Base-by-base conservation (phyloP, 169 alveolate species). In the Babesia ovata region DNA sequence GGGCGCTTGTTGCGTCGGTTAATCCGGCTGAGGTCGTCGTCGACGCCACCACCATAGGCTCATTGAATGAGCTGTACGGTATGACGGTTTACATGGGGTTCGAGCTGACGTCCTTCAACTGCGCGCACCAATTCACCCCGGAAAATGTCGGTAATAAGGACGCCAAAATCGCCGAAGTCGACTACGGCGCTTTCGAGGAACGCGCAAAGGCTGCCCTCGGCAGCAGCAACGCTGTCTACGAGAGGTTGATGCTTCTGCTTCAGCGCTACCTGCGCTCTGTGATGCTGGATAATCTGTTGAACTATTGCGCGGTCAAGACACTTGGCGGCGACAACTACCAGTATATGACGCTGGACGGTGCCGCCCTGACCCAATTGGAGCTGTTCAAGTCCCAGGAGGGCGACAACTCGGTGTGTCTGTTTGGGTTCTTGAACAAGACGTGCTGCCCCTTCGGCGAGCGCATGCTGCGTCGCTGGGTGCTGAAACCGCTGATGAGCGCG, bases 401-500 rank as follows among this genome's bases (percentile, higher is more conserved):
- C 24, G 91, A 91, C 22, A 83, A 76, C 11, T 85, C 87, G 42
- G 87, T 88, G 67, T 86, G 94, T 16, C 81, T 94, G 65, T 90
- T 92, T 54, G 95, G 93, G 26, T 93, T 92, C 70, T 81, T 98
- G 53, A 95, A 98, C 91, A 93, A 94, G 63, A 95, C 99, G 14
- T 79, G 81, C 44, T 94, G 99, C 17, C 95, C 97, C 28, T 94
- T 96, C 70, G 99, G 99, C 22, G 94, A 92, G 76, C 88, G 99
- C 69, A 63, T 95, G 85, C 62, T 98, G 75, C 92, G 95, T 72
- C 93, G 93, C 49, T 98, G 99, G 99, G 75, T 98, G n/a, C 88
- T 94, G 59, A 87, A 96, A 39, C 99, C 99, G 45, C 85, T 96
- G 60, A 67, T 88, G 56, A 92, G 91, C 65, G 75, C 92, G 36